A percentile compares a stretch with the other conserved stretches of the same genome.
Conservation (phyloP, 78 protist genomes). For the Pigoraptor vietnamica region DNA sequence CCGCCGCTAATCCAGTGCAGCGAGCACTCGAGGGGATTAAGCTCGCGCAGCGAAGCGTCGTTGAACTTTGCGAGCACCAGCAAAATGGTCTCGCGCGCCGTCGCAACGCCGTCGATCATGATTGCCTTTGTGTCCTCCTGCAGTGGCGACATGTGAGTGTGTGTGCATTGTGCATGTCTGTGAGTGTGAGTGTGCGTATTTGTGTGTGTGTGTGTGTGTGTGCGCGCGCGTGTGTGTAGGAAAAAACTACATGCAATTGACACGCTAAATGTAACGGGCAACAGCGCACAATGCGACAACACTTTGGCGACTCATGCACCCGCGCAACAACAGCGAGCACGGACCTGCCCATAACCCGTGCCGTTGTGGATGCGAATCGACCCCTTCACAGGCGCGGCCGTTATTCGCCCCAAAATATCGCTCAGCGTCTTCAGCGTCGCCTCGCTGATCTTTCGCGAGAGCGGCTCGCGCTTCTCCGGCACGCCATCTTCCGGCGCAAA, state of each 20-base stretch:
- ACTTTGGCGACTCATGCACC: no score
- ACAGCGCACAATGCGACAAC: no score
- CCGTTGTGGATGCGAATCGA: not conserved
- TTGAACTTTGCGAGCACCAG: not conserved
- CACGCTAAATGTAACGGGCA: no score
- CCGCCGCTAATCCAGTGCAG: not conserved
- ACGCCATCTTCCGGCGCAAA: not conserved
- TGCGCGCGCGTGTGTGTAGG: no score
- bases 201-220: no score
- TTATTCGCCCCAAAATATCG: not conserved
- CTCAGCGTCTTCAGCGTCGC: no score
- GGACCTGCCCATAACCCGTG: not conserved
- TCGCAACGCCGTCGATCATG: not conserved
- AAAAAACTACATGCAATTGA: no score
- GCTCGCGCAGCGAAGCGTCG: not conserved
- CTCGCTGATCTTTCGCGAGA: no score
- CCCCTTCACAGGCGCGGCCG: not conserved
- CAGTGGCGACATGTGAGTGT: no score
- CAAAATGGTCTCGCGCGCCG: not conserved
- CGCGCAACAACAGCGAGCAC: not conserved
- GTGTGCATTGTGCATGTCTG: no score
- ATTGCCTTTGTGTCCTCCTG: not conserved
- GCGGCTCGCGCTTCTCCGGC: no score
- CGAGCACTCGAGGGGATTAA: not conserved
- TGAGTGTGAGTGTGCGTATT: no score